A percentile compares a stretch with the other conserved stretches of the same genome.
Conservation (phyloP, 2,329 filamentous ascomycete species). For the Ramularia endophylla region DNA sequence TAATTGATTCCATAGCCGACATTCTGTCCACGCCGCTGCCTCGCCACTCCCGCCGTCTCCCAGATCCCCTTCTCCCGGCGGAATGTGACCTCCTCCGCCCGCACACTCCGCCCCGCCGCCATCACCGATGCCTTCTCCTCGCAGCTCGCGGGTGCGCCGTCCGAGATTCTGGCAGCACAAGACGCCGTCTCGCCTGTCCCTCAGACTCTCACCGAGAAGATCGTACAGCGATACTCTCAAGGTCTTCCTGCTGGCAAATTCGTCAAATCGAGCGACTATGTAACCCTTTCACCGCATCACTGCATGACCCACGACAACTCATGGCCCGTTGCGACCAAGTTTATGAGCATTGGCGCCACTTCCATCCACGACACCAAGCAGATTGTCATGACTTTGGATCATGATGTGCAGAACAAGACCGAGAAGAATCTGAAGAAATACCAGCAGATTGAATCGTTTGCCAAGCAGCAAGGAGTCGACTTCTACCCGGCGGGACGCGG, state of each 20-base stretch:
- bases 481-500: constrained; percentile 73
- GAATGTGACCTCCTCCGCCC: constrained; percentile 14
- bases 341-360: constrained; percentile 74
- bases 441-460: constrained; percentile 73
- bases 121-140: constrained; percentile 56
- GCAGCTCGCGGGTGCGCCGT: constrained; percentile 57
- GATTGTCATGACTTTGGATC: constrained; percentile 78
- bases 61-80: too few relatives aligned
- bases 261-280: constrained; percentile 76
- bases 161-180: constrained; percentile 65
- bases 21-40: not conserved
- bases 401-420: constrained; percentile 80
- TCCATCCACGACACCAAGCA: constrained; percentile 66
- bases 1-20: too few relatives aligned
- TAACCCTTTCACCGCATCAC: constrained; percentile 63
- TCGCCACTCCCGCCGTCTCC: not conserved
- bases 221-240: constrained; percentile 76
- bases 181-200: constrained; percentile 44
- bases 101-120: constrained; percentile 22
- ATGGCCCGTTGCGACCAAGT: constrained; percentile 70
- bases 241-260: constrained; percentile 68
- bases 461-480: constrained; percentile 65
- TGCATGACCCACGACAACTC: constrained; percentile 88
- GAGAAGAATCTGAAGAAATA: constrained; percentile 81
- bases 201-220: constrained; percentile 89